These are phyloP conservation scores for Fusarium proliferatum DNA, from an alignment of 2,329 filamentous ascomycete genomes.

Conservation along the genomic window DNA sequence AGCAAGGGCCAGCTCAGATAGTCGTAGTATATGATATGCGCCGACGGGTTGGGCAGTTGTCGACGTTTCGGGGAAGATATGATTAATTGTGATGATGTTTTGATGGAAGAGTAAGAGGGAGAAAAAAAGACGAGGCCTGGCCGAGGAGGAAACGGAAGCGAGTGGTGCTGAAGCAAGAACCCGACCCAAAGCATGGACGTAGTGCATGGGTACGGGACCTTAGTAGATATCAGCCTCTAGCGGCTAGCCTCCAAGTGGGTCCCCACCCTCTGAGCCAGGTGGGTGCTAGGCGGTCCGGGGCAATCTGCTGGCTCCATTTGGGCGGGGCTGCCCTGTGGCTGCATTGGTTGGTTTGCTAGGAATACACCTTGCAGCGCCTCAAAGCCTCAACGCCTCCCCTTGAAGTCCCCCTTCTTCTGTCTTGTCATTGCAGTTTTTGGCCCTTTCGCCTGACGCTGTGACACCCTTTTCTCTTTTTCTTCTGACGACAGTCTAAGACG, in stretches of 20 bases:
- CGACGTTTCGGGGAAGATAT: constrained; percentile 32
- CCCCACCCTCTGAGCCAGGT: neutral
- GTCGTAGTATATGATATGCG: constrained; percentile 12
- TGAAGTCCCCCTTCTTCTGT: neutral
- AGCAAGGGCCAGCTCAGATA: constrained; percentile 6
- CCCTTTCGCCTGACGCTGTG: constrained; percentile 14
- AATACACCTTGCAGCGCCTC: neutral
- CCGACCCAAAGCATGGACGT: constrained; percentile 21
- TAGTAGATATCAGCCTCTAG: constrained; percentile 11
- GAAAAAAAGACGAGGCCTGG: constrained; percentile 43
- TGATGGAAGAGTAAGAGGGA: constrained; percentile 45
- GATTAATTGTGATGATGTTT: constrained; percentile 42
- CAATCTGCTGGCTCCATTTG: neutral
- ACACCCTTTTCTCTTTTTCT: neutral
- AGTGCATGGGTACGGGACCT: constrained; percentile 18
- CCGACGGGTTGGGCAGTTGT: constrained; percentile 14
- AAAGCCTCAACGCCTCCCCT: constrained; percentile 1
- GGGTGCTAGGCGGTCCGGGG: constrained; percentile 4
- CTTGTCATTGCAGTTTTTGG: neutral
- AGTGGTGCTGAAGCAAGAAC: constrained; percentile 30
- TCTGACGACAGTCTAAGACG: constrained; percentile 1
- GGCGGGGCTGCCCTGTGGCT: constrained; percentile 7
- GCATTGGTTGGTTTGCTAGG: neutral
- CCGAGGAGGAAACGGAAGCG: constrained; percentile 40
- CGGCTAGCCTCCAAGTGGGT: neutral